A percentile compares a stretch with the other conserved stretches of the same genome.
Conservation (phyloP, 2,329 filamentous ascomycete species). For the Pseudocercospora fuligena region DNA sequence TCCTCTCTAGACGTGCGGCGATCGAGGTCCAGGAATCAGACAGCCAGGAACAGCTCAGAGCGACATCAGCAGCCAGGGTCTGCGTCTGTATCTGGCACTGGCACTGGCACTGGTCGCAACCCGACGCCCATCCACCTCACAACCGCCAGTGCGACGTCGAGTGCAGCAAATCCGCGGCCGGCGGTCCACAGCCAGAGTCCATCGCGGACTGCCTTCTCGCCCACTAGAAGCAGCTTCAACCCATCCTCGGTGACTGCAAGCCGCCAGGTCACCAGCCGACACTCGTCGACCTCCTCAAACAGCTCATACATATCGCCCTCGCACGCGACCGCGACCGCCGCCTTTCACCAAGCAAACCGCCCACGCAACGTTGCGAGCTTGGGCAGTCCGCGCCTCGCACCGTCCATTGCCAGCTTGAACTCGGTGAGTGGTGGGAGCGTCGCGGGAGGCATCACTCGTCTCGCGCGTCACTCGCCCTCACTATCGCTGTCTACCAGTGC, state of each 20-base stretch:
- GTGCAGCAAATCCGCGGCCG: not conserved
- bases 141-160: slow-evolving; percentile 37
- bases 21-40: slow-evolving; percentile 13
- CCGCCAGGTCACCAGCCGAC: slow-evolving; percentile 58
- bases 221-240: slow-evolving; percentile 58
- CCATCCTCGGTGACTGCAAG: slow-evolving; percentile 55
- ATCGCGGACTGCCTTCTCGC: slow-evolving; percentile 57
- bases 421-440: slow-evolving; percentile 55
- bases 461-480: slow-evolving; percentile 64
- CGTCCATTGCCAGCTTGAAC: slow-evolving; percentile 59
- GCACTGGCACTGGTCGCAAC: slow-evolving; percentile 60
- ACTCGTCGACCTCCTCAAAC: slow-evolving; percentile 59
- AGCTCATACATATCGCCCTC: slow-evolving; percentile 61
- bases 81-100: slow-evolving; percentile 58
- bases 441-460: slow-evolving; percentile 61
- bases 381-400: slow-evolving; percentile 59
- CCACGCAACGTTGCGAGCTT: slow-evolving; percentile 61
- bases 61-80: slow-evolving; percentile 57
- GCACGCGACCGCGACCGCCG: slow-evolving; percentile 54
- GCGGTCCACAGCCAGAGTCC: slow-evolving; percentile 52
- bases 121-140: slow-evolving; percentile 62
- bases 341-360: slow-evolving; percentile 61
- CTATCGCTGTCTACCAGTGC: slow-evolving; percentile 59
- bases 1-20: slow-evolving; percentile 24
- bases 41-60: slow-evolving; percentile 9